These are phyloP conservation scores for Monilinia fructigena DNA, from an alignment of 2,329 filamentous ascomycete genomes.

Conservation along the genomic window DNA sequence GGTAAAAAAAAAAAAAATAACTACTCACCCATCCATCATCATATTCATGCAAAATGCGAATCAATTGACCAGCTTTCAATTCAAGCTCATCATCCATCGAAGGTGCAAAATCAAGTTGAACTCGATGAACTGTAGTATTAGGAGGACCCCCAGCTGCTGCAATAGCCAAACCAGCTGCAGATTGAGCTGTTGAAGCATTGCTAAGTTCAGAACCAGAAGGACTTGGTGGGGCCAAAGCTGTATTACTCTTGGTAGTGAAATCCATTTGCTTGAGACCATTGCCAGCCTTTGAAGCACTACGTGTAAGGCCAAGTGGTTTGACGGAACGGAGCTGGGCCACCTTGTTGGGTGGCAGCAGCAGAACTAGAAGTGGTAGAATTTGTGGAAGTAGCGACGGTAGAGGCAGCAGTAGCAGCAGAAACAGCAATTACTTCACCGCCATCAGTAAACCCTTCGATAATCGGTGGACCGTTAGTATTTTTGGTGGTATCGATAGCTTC, in stretches of 20 bases:
- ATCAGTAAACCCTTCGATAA: constrained; percentile 42
- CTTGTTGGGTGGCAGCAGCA: constrained; percentile 25
- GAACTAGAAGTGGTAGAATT: constrained; percentile 21
- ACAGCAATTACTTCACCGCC: constrained; percentile 44
- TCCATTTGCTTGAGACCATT: constrained; percentile 51
- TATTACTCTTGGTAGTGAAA: constrained; percentile 48
- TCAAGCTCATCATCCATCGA: constrained; percentile 90
- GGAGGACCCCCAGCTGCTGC: constrained; percentile 60
- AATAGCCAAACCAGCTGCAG: constrained; percentile 57
- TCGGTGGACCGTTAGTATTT: constrained; percentile 45
- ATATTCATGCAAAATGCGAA: constrained; percentile 90
- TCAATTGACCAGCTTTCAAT: constrained; percentile 76
- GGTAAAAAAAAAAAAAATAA: not conserved
- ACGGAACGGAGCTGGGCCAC: constrained; percentile 31
- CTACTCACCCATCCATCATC: constrained; percentile 91
- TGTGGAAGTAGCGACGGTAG: constrained; percentile 30
- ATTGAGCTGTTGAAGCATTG: constrained; percentile 51
- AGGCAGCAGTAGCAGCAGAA: constrained; percentile 26
- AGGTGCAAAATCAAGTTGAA: constrained; percentile 91
- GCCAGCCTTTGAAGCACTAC: constrained; percentile 58
- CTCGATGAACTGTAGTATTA: constrained; percentile 73
- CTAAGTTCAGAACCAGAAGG: constrained; percentile 64
- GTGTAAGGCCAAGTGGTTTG: constrained; percentile 41
- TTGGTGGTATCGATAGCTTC: constrained; percentile 49
- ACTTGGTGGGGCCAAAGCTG: constrained; percentile 50